A percentile compares a stretch with the other conserved stretches of the same genome.
phyloP scores from a whole-genome alignment of 2,329 filamentous ascomycete genomes.

The Lasiodiplodia citricola region DNA sequence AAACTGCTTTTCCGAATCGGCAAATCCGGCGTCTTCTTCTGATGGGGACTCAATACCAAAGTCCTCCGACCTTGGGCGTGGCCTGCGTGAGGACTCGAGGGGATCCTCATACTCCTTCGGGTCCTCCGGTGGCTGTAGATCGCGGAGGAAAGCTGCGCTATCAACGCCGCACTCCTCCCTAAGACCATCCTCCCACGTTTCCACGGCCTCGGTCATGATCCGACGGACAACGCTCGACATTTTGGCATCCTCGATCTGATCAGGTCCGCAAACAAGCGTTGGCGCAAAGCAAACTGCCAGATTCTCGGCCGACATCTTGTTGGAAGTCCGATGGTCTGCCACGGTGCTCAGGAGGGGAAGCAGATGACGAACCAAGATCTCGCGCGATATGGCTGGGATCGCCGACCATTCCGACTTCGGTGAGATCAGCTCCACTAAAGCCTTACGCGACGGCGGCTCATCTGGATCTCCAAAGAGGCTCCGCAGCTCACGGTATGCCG shows the following conservation, averaged over 20 bases:
- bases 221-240: conserved; percentile 58
- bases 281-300: conserved; percentile 61
- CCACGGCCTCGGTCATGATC: conserved; percentile 55
- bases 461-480: conserved; percentile 48
- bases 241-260: conserved; percentile 61
- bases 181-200: conserved; percentile 52
- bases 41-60: conserved; percentile 25
- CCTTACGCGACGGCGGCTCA: conserved; percentile 47
- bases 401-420: conserved; percentile 53
- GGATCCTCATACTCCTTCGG: conserved; percentile 56
- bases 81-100: conserved; percentile 38
- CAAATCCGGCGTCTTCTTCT: conserved; percentile 32
- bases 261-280: conserved; percentile 56
- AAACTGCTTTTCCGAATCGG: conserved; percentile 43
- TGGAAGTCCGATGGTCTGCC: conserved; percentile 51
- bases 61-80: conserved; percentile 28
- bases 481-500: conserved; percentile 54
- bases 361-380: conserved; percentile 57
- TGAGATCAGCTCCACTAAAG: conserved; percentile 53
- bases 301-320: conserved; percentile 62
- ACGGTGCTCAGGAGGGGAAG: conserved; percentile 58
- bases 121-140: conserved; percentile 48
- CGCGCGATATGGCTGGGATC: conserved; percentile 51
- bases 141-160: conserved; percentile 42
- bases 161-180: conserved; percentile 49